Base-by-base conservation (phyloP, 2,329 filamentous ascomycete species). In the Thermoascus crustaceus region DNA sequence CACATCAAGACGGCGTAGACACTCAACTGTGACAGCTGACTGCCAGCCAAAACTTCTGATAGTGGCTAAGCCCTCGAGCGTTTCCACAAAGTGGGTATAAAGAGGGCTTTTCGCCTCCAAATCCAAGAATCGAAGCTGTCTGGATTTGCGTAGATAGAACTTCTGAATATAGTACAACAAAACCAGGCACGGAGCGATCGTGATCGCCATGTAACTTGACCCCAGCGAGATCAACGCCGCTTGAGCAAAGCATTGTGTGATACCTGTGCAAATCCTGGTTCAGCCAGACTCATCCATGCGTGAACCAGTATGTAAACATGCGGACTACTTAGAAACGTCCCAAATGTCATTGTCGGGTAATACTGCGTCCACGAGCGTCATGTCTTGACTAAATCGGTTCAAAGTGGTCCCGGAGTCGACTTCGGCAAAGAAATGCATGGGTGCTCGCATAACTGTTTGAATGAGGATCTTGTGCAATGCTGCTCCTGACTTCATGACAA, bases 11-110 rank as follows among this genome's bases (percentile, higher is more conserved):
- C 59, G 41, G 4, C 44, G 30, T 0, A 60, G 52, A 2, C 57
- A 63, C 30, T 64, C 64, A 14, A 61, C 44, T 1, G 57, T 49
- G 13, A 64, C 53, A 3, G 53, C 49, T 4, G 46, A 42, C n/a
- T 58, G 55, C 67, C 68, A 72, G 1, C 60, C 61, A 33, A 71
- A 72, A 0, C 69, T 64, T 6, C 69, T 66, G 18, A 75, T 64
- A 0, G 69, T 72, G 1, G 59, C 42, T 0, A 73, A 41, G 0
- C 70, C 69, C 5, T 58, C 52, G 1, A 71, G 44, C 0, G 66
- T 68, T 35, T 74, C 70, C 5, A 63, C 14, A 16, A 66, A 60
- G 6, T 57, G 52, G 0, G 56, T 55, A 30, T 62, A 63, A 0
- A 66, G 38, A 1, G 60, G 62, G 0, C 53, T 52, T 20, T 61